Percentiles rank a stretch among this genome's conserved stretches.
Conservation (phyloP, 345 rosid genomes). For the Litchi chinensis region DNA sequence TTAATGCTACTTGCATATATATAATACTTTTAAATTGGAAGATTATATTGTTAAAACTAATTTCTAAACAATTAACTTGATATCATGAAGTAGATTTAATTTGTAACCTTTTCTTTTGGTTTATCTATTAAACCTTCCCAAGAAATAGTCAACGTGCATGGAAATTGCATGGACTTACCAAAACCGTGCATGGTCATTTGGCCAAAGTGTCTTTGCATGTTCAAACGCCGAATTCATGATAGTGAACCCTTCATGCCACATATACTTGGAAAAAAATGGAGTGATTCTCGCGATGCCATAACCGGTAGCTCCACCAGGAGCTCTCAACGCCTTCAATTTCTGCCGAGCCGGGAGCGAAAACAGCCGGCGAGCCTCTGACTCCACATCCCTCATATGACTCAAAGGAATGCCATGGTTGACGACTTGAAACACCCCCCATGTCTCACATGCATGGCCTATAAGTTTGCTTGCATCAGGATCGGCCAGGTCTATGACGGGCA, state of each 20-base stretch:
- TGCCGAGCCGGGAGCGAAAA: constrained; percentile 63
- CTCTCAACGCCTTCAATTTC: constrained; percentile 59
- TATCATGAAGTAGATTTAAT: background rate
- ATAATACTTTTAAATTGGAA: background rate
- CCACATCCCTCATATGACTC: constrained; percentile 47
- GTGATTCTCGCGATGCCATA: constrained; percentile 78
- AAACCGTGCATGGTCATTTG: constrained; percentile 48
- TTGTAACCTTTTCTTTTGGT: background rate
- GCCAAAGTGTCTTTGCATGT: constrained; percentile 77
- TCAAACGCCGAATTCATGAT: constrained; percentile 62
- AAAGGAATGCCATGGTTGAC: constrained; percentile 59
- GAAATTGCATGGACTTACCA: constrained; percentile 57
- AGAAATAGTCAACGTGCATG: constrained; percentile 29
- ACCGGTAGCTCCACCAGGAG: constrained; percentile 57
- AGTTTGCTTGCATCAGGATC: constrained; percentile 42
- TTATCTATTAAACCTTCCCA: background rate
- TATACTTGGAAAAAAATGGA: constrained; percentile 60
- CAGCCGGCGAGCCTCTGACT: constrained; percentile 51
- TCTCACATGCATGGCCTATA: constrained; percentile 58
- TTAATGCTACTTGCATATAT: too few species aligned
- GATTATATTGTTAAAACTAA: too few species aligned
- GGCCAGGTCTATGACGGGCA: constrained; percentile 62
- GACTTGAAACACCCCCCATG: constrained; percentile 79
- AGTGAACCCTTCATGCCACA: constrained; percentile 99
- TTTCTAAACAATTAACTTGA: too few species aligned